phyloP scores from a whole-genome alignment of 2,329 filamentous ascomycete species.

The Emydomyces testavorans region DNA sequence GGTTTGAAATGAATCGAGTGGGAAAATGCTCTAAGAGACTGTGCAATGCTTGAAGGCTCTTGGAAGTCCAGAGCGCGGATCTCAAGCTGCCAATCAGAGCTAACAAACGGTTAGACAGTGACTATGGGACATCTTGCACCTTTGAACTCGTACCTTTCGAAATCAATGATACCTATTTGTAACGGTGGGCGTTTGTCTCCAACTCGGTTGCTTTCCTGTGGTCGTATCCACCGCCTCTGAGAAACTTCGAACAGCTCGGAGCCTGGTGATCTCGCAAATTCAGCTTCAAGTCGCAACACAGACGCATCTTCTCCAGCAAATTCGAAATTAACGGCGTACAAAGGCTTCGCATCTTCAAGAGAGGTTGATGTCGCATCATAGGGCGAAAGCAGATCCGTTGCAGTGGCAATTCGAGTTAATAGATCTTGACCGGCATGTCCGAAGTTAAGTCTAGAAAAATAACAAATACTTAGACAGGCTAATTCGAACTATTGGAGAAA shows the following conservation, averaged over 20 bases:
- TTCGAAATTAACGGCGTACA: slow-evolving; percentile 34
- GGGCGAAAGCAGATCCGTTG: slow-evolving; percentile 23
- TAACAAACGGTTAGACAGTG: slow-evolving; percentile 16
- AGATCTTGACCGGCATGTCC: slow-evolving; percentile 21
- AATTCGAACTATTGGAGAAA: not conserved
- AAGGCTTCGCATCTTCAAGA: slow-evolving; percentile 22
- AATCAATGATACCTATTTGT: slow-evolving; percentile 30
- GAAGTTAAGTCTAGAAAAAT: slow-evolving; percentile 19
- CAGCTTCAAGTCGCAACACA: slow-evolving; percentile 30
- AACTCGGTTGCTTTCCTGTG: slow-evolving; percentile 18
- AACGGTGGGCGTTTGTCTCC: slow-evolving; percentile 23
- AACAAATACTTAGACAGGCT: not conserved
- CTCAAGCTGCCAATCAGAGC: slow-evolving; percentile 34
- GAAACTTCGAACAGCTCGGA: slow-evolving; percentile 27
- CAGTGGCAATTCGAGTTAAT: slow-evolving; percentile 23
- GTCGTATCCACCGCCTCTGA: slow-evolving; percentile 28
- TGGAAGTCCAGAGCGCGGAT: slow-evolving; percentile 32
- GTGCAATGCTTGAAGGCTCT: slow-evolving; percentile 21
- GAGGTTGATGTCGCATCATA: slow-evolving; percentile 18
- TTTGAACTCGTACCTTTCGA: slow-evolving; percentile 24
- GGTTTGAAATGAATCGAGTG: slow-evolving; percentile 22
- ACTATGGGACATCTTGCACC: not conserved
- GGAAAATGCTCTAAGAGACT: slow-evolving; percentile 23
- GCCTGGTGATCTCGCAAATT: slow-evolving; percentile 24
- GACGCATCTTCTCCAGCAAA: slow-evolving; percentile 24